A percentile compares a stretch with the other conserved stretches of the same genome.
Evolutionary conservation across 805 yeast species (phyloP).

Genomic region (Kodamaea restingae): DNA sequence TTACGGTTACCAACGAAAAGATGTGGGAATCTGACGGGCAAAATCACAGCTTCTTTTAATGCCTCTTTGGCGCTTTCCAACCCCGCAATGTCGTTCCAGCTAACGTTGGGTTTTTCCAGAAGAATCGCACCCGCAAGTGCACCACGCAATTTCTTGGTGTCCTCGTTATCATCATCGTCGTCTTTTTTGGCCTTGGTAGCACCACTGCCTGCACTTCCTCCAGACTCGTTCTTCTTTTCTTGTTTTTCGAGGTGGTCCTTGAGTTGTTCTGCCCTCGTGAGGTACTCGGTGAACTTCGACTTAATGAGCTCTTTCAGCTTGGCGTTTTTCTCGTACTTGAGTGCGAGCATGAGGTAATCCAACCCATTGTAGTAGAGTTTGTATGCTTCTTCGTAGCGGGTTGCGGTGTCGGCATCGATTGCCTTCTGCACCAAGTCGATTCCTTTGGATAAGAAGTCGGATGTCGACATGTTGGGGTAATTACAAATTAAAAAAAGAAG

Average conservation of each 20-base stretch:
- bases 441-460: constrained; percentile 89
- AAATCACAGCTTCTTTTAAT: constrained; percentile 91
- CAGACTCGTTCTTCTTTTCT: constrained; percentile 19
- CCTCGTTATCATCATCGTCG: constrained; percentile 66
- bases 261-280: constrained; percentile 89
- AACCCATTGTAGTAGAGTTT: constrained; percentile 87
- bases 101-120: constrained; percentile 86
- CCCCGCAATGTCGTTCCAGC: constrained; percentile 96
- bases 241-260: constrained; percentile 80
- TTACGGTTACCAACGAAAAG: constrained; percentile 90
- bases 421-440: constrained; percentile 92
- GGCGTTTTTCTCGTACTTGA: constrained; percentile 88
- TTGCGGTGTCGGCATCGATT: constrained; percentile 87
- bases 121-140: constrained; percentile 90
- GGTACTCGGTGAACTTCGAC: constrained; percentile 84
- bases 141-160: constrained; percentile 82
- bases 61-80: constrained; percentile 94
- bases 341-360: constrained; percentile 92
- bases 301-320: constrained; percentile 84
- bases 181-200: constrained; percentile 53
- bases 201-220: constrained; percentile 47
- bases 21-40: constrained; percentile 96
- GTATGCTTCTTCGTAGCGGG: constrained; percentile 90
- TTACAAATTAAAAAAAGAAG: not conserved
- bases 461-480: constrained; percentile 21